Evolutionary conservation across 352 stramenopile genomes (phyloP), one percentile per base, ranked within the genome.

Genomic region (Thalassiosira mediterranea): DNA sequence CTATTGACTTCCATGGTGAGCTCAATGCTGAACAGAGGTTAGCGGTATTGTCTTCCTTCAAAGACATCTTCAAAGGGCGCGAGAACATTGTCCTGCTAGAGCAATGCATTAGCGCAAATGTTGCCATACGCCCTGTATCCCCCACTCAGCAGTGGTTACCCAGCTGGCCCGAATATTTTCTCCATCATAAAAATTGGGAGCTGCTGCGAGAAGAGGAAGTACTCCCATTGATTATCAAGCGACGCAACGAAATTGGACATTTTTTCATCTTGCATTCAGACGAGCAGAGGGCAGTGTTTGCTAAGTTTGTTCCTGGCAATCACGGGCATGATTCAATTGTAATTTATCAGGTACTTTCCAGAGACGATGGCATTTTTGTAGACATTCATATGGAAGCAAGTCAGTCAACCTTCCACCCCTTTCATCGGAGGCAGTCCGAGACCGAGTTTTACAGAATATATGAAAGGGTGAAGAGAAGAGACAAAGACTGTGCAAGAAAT

Each of bases 401-500:
- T 60, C 60, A 59, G n/a, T 56, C 47, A 17, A 68, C 29, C 8
- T 81, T 84, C 63, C 48, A 66, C 63, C 77, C 71, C 8, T 85
- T 79, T 17, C 29, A 53, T 60, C 17, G 51, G 23, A 72, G 54
- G 29, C 38, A 67, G 57, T 63, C 38, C 52, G 60, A 32, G 19
- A 68, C 31, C 13, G 1, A 51, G 25, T 87, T 87, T 25, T 37
- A 58, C 28, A 40, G 34, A 19, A 76, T 86, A 37, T 84, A 74
- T 54, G 49, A 83, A 48, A 68, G 68, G 17, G 73, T 92, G 0
- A 81, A 77, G 53, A 63, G 40, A 40, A 77, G 76, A 52, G 87
- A 93, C 52, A 81, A 88, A 72, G 79, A 90, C 42, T 93, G 87
- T 72, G 80, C 77, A 38, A 71, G 68, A 74, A 88, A 88, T 58